phyloP scores from a whole-genome alignment of 1,284 basidiomycete genomes.

The Cerrena zonata region DNA sequence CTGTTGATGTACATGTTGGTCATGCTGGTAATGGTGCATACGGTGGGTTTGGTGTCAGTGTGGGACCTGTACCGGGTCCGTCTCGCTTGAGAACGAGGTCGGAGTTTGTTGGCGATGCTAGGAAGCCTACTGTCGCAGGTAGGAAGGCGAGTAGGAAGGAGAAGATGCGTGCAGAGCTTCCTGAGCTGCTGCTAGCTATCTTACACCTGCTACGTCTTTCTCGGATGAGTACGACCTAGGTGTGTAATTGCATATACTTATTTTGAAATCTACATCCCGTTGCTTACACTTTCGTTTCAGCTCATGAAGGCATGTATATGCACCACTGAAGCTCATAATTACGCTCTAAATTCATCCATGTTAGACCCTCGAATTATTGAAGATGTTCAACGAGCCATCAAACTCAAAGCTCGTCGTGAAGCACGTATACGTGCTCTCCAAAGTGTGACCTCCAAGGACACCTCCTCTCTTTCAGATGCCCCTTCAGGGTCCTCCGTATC shows the following conservation, averaged over 20 bases:
- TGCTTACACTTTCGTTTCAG: conserved; percentile 27
- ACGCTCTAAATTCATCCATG: not conserved
- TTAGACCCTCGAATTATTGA: conserved; percentile 67
- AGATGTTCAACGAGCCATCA: conserved; percentile 67
- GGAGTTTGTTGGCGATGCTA: conserved; percentile 12
- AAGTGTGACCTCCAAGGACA: conserved; percentile 18
- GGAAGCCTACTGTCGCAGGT: conserved; percentile 15
- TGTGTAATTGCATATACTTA: conserved; percentile 33
- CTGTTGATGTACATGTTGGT: conserved; percentile 20
- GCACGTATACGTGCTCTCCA: conserved; percentile 46
- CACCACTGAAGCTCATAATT: not conserved
- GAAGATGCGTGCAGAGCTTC: not conserved
- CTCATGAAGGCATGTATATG: conserved; percentile 54
- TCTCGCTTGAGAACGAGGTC: conserved; percentile 5
- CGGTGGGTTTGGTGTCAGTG: no score
- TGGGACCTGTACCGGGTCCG: conserved; percentile 11
- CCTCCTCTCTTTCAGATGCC: conserved; percentile 19
- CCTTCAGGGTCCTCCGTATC: conserved; percentile 30
- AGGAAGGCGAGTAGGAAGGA: conserved; percentile 15
- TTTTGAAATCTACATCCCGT: no score
- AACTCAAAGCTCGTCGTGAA: conserved; percentile 64
- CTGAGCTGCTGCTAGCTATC: conserved; percentile 13
- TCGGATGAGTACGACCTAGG: conserved; percentile 71
- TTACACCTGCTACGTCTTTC: conserved; percentile 31
- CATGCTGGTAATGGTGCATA: no score